Evolutionary conservation across 495 filamentous ascomycete species (phyloP).

Genomic region (Podospora anserina): DNA sequence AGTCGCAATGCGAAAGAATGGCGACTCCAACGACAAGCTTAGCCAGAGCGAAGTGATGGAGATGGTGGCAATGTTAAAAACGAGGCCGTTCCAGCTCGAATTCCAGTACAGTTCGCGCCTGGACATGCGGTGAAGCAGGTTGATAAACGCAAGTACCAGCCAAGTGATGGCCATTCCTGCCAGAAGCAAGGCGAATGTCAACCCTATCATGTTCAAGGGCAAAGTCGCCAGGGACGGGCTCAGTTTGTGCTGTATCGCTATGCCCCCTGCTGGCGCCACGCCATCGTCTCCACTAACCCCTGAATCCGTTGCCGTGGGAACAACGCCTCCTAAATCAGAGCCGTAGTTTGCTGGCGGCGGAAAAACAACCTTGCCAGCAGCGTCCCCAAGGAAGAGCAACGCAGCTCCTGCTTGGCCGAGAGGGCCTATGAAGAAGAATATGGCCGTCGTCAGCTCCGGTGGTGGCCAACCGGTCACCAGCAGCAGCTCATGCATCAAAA

Average conservation of each 20-base stretch:
- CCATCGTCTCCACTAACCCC: not conserved
- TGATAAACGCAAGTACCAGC: constrained; percentile 15
- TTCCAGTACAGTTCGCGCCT: constrained; percentile 16
- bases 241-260: not conserved
- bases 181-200: constrained; percentile 16
- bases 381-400: constrained; percentile 14
- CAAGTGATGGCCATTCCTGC: constrained; percentile 15
- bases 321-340: not conserved
- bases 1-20: constrained; percentile 15
- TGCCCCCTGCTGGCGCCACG: not conserved
- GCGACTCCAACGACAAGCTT: constrained; percentile 7
- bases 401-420: constrained; percentile 17
- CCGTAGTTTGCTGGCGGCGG: not conserved
- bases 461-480: constrained; percentile 19
- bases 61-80: constrained; percentile 11
- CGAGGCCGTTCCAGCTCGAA: constrained; percentile 11
- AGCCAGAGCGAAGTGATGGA: constrained; percentile 13
- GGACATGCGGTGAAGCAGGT: not conserved
- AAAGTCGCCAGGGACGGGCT: not conserved
- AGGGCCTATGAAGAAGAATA: constrained; percentile 19
- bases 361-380: not conserved
- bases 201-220: constrained; percentile 11
- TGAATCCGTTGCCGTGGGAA: not conserved
- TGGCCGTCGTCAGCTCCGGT: constrained; percentile 3
- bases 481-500: constrained; percentile 20